Evolutionary conservation across 306 rosid genomes (phyloP).

Genomic region (Cicer bijugum): DNA sequence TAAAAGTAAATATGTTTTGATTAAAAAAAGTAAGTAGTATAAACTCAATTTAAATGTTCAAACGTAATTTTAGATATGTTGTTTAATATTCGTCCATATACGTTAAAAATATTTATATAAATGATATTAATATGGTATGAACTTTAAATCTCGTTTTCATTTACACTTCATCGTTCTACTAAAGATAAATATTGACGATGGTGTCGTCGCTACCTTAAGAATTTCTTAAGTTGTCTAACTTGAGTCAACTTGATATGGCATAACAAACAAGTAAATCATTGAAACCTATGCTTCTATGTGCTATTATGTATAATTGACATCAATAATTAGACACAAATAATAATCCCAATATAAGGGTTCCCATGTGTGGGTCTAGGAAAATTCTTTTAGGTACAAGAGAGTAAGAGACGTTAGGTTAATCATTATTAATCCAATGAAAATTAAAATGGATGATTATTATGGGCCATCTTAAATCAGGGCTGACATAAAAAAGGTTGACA

Average conservation of each 20-base stretch:
- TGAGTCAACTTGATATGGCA: neutral
- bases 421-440: too few relatives aligned
- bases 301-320: neutral
- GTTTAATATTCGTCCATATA: neutral
- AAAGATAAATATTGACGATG: neutral
- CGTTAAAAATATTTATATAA: neutral
- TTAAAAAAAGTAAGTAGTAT: too few relatives aligned
- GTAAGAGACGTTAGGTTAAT: too few relatives aligned
- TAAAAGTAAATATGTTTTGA: too few relatives aligned
- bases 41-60: too few relatives aligned
- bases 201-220: neutral
- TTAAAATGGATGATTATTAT: conserved; percentile 15
- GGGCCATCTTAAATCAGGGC: conserved; percentile 44
- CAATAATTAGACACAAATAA: neutral
- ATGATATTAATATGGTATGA: neutral
- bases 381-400: neutral
- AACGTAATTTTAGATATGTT: neutral
- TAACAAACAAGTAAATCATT: neutral
- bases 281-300: conserved; percentile 10
- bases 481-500: conserved; percentile 27
- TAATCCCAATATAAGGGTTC: neutral
- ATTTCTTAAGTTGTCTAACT: neutral
- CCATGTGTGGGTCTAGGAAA: conserved; percentile 12
- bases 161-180: neutral
- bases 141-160: neutral